Base-by-base conservation (phyloP, 108 stramenopile genomes). In the Pseudonitzschia delicatissima region DNA sequence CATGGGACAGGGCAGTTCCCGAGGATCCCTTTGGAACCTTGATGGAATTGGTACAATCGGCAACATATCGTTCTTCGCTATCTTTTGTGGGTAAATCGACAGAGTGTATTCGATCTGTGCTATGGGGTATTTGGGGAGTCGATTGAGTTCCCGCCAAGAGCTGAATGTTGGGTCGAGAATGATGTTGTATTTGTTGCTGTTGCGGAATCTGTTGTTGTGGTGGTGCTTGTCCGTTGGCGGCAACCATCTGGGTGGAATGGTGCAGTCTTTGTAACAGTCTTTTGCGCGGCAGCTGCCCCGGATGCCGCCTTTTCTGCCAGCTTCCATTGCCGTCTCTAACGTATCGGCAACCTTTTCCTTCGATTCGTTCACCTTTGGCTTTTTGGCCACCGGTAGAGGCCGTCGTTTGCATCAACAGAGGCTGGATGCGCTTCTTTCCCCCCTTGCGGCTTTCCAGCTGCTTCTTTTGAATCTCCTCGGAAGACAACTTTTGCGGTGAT, bases 41-140 rank as follows among this genome's bases (percentile, higher is more conserved):
- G 2, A 64, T 68, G 17, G 80, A 76, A 66, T 93, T 93, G 25
- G 75, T 82, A 62, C 88, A 87, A 36, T 88, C 89, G 5, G 84
- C 89, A 47, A 87, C 72, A 39, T 82, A 44, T 5, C 45, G 62
- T 27, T 4, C 23, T 20, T 58, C 28, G 33, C 61, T 15, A 4
- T 20, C 8, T 12, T 25, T 52, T 27, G 4, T 0, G 7, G 79
- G 80, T 17, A 91, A 75, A 21, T 87, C 87, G 31, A 82, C 64
- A 33, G 85, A 78, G 67, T 83, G 82, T 9, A 85, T 72, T 49
- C 84, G 75, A 31, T 79, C 73, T 11, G 81, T 81, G 48, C 62
- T 83, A 69, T 77, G 81, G n/a, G 87, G 87, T 18, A 86, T 80
- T 72, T 73, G 68, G 2, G 78, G 59, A 20, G 72, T 62, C 35